Evolutionary conservation across 129 eudicot species (phyloP).

Genomic region (Centaurea solstitialis): DNA sequence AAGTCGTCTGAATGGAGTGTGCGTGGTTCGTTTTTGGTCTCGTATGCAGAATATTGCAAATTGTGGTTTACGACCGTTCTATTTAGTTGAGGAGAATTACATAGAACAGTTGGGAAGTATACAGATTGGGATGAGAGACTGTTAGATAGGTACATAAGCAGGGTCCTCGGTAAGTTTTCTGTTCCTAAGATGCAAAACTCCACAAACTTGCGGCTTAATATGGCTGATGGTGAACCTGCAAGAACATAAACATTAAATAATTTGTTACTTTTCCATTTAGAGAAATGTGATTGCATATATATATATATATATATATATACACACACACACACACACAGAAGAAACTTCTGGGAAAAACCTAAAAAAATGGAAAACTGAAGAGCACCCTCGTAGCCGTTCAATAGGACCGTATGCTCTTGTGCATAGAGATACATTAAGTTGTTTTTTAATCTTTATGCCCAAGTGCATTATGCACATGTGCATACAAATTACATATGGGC

Average conservation of each 20-base stretch:
- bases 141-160: constrained; percentile 89
- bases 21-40: constrained; percentile 43
- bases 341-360: not conserved
- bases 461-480: no score
- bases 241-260: not conserved
- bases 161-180: constrained; percentile 83
- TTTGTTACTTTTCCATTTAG: constrained; percentile 3
- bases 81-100: constrained; percentile 70
- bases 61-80: constrained; percentile 70
- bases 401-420: not conserved
- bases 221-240: constrained; percentile 73
- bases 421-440: not conserved
- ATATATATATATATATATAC: not conserved
- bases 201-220: constrained; percentile 78
- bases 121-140: constrained; percentile 64
- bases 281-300: not conserved
- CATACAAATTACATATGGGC: no score
- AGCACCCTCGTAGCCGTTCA: not conserved
- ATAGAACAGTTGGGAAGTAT: constrained; percentile 81
- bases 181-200: constrained; percentile 81
- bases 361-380: not conserved
- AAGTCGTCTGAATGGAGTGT: constrained; percentile 53
- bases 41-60: constrained; percentile 49
- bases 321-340: no score
- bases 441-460: no score